Evolutionary conservation across 768 basidiomycete genomes (phyloP).

Genomic region (Paxillus rubicundulus): DNA sequence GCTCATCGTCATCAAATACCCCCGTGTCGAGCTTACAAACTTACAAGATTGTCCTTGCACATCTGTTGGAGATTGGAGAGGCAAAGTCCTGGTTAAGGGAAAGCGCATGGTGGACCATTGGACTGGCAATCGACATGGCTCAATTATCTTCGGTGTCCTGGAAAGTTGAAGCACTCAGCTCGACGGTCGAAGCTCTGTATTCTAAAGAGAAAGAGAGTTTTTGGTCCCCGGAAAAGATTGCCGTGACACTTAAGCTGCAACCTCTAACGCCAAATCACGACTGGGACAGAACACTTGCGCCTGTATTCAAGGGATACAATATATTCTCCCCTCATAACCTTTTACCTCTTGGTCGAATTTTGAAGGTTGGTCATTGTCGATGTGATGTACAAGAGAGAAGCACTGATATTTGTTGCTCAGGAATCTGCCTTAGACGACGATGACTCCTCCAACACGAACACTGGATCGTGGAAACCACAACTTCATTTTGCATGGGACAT

Average conservation of each 20-base stretch:
- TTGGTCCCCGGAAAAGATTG: constrained; percentile 92
- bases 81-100: constrained; percentile 90
- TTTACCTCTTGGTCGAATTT: constrained; percentile 63
- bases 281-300: constrained; percentile 64
- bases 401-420: constrained; percentile 34
- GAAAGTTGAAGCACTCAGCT: constrained; percentile 62
- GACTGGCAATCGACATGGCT: constrained; percentile 60
- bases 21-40: constrained; percentile 54
- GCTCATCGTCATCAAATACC: constrained; percentile 51
- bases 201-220: constrained; percentile 8
- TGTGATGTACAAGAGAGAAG: background rate
- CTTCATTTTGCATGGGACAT: constrained; percentile 90
- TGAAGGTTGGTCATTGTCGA: constrained; percentile 60
- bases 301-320: constrained; percentile 74
- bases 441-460: constrained; percentile 47
- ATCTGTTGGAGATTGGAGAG: constrained; percentile 69
- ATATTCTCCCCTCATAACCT: constrained; percentile 74
- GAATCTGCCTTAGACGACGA: constrained; percentile 53
- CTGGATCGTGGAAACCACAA: constrained; percentile 81
- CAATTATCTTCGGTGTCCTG: constrained; percentile 60
- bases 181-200: constrained; percentile 52
- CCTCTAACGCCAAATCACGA: constrained; percentile 53
- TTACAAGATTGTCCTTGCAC: constrained; percentile 55
- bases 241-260: constrained; percentile 72
- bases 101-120: constrained; percentile 83